Evolutionary conservation across 495 filamentous ascomycete species (phyloP).

Genomic region (Aspergillus campestris): DNA sequence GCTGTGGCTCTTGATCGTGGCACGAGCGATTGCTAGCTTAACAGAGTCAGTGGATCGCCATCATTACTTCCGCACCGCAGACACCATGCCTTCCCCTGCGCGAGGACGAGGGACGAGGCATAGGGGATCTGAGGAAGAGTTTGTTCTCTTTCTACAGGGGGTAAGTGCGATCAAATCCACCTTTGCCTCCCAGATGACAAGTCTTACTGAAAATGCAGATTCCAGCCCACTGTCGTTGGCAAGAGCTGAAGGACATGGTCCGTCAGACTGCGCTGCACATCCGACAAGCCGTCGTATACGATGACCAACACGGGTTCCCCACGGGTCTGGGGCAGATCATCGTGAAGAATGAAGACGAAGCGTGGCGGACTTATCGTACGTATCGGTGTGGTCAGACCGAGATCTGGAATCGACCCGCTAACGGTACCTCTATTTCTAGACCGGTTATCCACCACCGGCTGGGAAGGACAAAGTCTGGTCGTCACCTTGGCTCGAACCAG

Average conservation of each 20-base stretch:
- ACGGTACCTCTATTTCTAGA: conserved; percentile 15
- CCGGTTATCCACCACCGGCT: conserved; percentile 35
- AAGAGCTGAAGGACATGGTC: conserved; percentile 41
- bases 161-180: conserved; percentile 16
- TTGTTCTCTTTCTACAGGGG: conserved; percentile 39
- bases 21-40: too few species aligned
- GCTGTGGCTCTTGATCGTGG: too few species aligned
- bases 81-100: conserved; percentile 24
- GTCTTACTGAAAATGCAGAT: conserved; percentile 24
- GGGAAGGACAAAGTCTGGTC: conserved; percentile 38
- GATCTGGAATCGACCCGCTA: not conserved
- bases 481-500: conserved; percentile 38
- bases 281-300: conserved; percentile 41
- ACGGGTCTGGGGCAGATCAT: conserved; percentile 42
- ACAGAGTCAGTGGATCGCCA: too few species aligned
- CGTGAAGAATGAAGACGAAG: conserved; percentile 41
- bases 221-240: conserved; percentile 41
- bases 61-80: too few species aligned
- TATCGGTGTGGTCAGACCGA: not conserved
- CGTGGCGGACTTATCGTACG: conserved; percentile 40
- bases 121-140: conserved; percentile 37
- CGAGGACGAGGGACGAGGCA: conserved; percentile 23
- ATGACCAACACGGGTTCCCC: conserved; percentile 38
- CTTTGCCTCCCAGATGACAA: not conserved
- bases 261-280: conserved; percentile 41